Conservation (phyloP, 1,284 basidiomycete species). For the Heliocybe sulcata region DNA sequence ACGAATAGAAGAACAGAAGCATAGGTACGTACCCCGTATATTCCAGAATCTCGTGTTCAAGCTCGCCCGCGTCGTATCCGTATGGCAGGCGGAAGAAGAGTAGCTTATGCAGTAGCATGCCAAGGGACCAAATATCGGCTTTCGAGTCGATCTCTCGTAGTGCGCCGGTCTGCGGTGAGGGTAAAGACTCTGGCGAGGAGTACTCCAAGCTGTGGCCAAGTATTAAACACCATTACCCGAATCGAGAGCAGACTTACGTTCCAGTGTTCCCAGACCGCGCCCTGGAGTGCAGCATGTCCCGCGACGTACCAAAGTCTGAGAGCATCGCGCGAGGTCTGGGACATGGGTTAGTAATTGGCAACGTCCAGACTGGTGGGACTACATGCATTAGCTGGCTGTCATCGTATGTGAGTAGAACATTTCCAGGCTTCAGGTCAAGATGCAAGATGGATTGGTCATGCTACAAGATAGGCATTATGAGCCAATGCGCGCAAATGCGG, state of each 20-base stretch:
- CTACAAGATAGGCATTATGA: slow-evolving; percentile 27
- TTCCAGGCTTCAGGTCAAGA: slow-evolving; percentile 89
- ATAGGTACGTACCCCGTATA: slow-evolving; percentile 59
- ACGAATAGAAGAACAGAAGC: not conserved
- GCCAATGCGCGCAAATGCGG: not conserved
- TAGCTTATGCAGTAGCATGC: slow-evolving; percentile 89
- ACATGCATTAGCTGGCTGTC: slow-evolving; percentile 76
- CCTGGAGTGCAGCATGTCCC: slow-evolving; percentile 73
- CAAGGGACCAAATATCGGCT: slow-evolving; percentile 84
- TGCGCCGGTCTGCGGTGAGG: slow-evolving; percentile 56
- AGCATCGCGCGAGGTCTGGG: slow-evolving; percentile 77
- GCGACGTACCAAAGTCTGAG: slow-evolving; percentile 91
- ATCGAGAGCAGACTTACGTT: slow-evolving; percentile 51
- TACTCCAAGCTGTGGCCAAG: slow-evolving; percentile 61
- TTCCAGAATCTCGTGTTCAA: slow-evolving; percentile 68
- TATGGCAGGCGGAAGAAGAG: slow-evolving; percentile 86
- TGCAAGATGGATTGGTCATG: slow-evolving; percentile 85
- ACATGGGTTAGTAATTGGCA: not conserved
- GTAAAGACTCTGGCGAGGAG: slow-evolving; percentile 81
- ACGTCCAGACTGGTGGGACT: not conserved
- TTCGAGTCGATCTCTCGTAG: slow-evolving; percentile 78
- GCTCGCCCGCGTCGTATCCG: slow-evolving; percentile 47
- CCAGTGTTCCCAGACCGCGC: slow-evolving; percentile 86
- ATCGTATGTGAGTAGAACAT: slow-evolving; percentile 89
- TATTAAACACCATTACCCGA: not conserved